Base-by-base conservation (phyloP, 257 asterid species). In the Solanum virginianum region DNA sequence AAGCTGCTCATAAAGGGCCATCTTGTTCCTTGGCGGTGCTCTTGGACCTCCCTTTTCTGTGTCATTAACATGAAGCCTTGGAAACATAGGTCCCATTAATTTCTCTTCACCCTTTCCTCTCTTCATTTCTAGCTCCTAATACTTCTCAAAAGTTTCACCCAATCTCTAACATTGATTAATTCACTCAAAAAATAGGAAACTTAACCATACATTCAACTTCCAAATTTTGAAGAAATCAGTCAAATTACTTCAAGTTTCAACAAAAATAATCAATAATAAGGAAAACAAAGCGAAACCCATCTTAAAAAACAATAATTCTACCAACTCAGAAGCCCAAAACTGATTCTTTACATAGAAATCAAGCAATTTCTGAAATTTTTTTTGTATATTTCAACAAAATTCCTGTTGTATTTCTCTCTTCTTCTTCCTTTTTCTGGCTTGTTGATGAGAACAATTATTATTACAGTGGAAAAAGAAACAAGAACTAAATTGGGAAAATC, bases 1-100 rank as follows among this genome's bases (percentile, higher is more conserved):
- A 20, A 96, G 93, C 91, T 96, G 98, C 88, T 96, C 99, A 59
- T 94, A 96, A 7, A 96, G 92, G 47, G 99, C 98, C 99, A 96
- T 96, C 93, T 94, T 96, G 87, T 96, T 94, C 85, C 99, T 94
- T 62, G 99, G 99, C 74, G 99, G 98, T 39, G 99, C 99, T 90
- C 93, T 93, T 60, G 99, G 98, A 88, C 98, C 98, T 86, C 99
- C 97, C 80, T 94, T 95, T 82, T 92, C 98, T 5, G 95, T 88
- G 89, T 94, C 98, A 88, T 92, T 96, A 57, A 96, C 94, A 88
- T 94, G 97, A 90, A 96, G 95, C 93, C 99, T 92, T 45, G 99
- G 98, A 87, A 96, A 96, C 97, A 96, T 91, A 66, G 98, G 98
- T 66, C 93, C 93, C 95, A 89, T 89, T 29, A 84, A 71, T 89